These are phyloP conservation scores for Knoxia roxburghii DNA, from an alignment of 257 asterid species.

Conservation along the genomic window DNA sequence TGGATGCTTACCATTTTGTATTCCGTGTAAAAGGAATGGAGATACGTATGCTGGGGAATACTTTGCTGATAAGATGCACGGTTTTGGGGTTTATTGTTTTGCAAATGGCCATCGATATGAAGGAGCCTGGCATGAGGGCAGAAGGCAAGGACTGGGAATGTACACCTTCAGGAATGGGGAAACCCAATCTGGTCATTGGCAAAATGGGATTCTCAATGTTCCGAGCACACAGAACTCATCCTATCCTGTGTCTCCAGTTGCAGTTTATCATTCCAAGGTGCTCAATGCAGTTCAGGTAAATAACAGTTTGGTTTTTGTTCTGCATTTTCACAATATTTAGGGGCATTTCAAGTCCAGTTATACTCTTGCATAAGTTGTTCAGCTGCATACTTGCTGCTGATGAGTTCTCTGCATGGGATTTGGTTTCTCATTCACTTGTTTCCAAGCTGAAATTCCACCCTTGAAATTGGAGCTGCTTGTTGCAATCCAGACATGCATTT, in stretches of 20 bases:
- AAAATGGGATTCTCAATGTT: slow-evolving; percentile 73
- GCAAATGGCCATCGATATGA: slow-evolving; percentile 82
- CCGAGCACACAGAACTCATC: slow-evolving; percentile 71
- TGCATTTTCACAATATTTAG: not conserved
- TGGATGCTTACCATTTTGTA: slow-evolving; percentile 2
- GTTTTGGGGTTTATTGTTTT: slow-evolving; percentile 73
- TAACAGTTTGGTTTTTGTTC: not conserved
- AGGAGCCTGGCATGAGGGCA: slow-evolving; percentile 96
- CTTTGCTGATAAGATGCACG: slow-evolving; percentile 90
- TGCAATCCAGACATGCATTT: not conserved
- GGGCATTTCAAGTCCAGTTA: not conserved
- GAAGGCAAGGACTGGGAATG: slow-evolving; percentile 84
- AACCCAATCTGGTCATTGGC: slow-evolving; percentile 90
- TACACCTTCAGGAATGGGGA: slow-evolving; percentile 79
- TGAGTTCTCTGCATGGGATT: not conserved
- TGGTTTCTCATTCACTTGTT: not conserved
- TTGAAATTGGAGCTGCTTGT: not conserved
- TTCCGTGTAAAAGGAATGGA: slow-evolving; percentile 51
- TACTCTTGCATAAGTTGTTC: not conserved
- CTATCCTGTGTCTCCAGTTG: slow-evolving; percentile 72
- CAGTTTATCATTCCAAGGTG: slow-evolving; percentile 80
- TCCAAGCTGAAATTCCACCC: not conserved
- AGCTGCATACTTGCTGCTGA: no score
- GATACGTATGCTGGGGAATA: slow-evolving; percentile 88
- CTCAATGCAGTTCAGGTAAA: slow-evolving; percentile 79